Evolutionary conservation across 2,329 filamentous ascomycete species (phyloP).

Genomic region (Taxawa tesnikishii): DNA sequence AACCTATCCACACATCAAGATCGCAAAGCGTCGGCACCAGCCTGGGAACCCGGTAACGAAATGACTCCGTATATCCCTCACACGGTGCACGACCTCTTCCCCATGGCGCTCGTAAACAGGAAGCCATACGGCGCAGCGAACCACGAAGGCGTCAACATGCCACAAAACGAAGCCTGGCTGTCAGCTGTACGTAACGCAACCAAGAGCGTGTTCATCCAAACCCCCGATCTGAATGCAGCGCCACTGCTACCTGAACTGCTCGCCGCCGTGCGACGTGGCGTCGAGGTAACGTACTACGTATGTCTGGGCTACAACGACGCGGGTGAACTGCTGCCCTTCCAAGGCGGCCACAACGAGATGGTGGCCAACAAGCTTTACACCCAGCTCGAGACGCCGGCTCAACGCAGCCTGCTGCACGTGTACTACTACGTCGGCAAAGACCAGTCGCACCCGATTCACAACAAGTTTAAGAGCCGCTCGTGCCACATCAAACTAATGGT

Average conservation of each 20-base stretch:
- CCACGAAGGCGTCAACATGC: slow-evolving; percentile 48
- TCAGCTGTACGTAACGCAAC: slow-evolving; percentile 55
- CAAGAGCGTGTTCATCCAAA: slow-evolving; percentile 61
- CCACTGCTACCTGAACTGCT: slow-evolving; percentile 52
- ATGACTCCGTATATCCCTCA: slow-evolving; percentile 57
- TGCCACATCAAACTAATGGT: slow-evolving; percentile 74
- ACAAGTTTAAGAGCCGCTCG: slow-evolving; percentile 50
- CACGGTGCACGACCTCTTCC: slow-evolving; percentile 42
- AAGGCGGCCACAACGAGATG: slow-evolving; percentile 67
- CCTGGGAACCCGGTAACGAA: slow-evolving; percentile 37
- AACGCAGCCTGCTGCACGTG: slow-evolving; percentile 43
- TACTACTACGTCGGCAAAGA: slow-evolving; percentile 66
- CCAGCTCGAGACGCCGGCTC: slow-evolving; percentile 32
- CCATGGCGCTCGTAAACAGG: slow-evolving; percentile 61
- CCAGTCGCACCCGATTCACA: slow-evolving; percentile 54
- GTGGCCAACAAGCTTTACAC: slow-evolving; percentile 48
- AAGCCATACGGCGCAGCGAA: slow-evolving; percentile 54
- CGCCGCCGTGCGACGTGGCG: slow-evolving; percentile 52
- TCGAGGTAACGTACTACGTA: slow-evolving; percentile 58
- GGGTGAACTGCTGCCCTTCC: slow-evolving; percentile 62
- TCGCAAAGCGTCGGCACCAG: slow-evolving; percentile 34
- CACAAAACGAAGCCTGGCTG: slow-evolving; percentile 66
- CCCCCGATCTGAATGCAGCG: slow-evolving; percentile 63
- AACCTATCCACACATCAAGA: slow-evolving; percentile 25
- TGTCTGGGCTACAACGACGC: slow-evolving; percentile 71